Conservation (phyloP, 2,329 filamentous ascomycete genomes). For the Mycocentrospora acerina region DNA sequence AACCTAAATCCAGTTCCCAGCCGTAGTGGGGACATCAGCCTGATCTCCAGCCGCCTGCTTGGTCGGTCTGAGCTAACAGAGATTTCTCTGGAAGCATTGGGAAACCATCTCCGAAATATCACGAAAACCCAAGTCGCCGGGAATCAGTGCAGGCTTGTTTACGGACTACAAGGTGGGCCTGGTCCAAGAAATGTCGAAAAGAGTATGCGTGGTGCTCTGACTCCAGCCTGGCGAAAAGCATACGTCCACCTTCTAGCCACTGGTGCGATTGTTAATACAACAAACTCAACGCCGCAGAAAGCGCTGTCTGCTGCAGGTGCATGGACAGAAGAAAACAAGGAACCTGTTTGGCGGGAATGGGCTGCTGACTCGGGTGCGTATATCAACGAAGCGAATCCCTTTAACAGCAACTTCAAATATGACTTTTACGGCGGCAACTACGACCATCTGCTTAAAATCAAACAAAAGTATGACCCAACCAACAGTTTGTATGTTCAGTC, state of each 20-base stretch:
- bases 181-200: conserved; percentile 22
- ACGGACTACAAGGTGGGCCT: conserved; percentile 32
- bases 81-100: conserved; percentile 6
- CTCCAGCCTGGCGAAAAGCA: conserved; percentile 37
- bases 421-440: conserved; percentile 32
- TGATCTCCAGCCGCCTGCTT: conserved; percentile 32
- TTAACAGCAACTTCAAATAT: conserved; percentile 29
- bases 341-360: conserved; percentile 25
- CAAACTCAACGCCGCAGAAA: conserved; percentile 5
- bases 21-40: conserved; percentile 19
- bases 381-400: conserved; percentile 37
- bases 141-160: conserved; percentile 17
- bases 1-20: conserved; percentile 9
- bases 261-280: conserved; percentile 13
- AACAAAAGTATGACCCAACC: no score
- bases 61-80: conserved; percentile 22
- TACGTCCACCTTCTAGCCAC: conserved; percentile 36
- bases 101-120: conserved; percentile 10
- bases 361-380: conserved; percentile 34
- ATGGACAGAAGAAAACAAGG: conserved; percentile 26
- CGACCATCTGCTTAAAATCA: conserved; percentile 20
- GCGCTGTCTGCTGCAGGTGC: no score
- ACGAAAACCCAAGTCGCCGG: conserved; percentile 18
- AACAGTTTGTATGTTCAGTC: no score
- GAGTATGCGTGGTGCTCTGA: conserved; percentile 25